These are phyloP conservation scores for Cystobasidium onofrii DNA, from an alignment of 768 basidiomycete species.

Conservation along the genomic window DNA sequence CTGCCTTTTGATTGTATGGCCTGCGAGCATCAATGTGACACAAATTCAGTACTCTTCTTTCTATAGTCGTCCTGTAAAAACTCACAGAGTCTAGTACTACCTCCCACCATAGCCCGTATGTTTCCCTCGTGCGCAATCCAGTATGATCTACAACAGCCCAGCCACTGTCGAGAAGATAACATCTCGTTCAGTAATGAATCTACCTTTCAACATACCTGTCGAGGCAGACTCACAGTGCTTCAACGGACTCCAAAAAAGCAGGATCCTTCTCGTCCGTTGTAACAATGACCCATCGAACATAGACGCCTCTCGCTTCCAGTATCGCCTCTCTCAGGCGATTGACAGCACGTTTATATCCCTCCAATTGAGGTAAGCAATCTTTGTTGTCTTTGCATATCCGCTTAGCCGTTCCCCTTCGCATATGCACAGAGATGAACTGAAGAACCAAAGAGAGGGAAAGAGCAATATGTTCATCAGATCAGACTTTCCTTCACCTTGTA, in stretches of 20 bases:
- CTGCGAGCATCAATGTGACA: too few species aligned
- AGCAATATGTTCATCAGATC: not conserved
- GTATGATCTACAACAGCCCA: slow-evolving; percentile 37
- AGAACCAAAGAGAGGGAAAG: not conserved
- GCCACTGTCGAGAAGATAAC: slow-evolving; percentile 23
- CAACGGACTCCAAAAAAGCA: slow-evolving; percentile 29
- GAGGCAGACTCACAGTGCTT: slow-evolving; percentile 3
- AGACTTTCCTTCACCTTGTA: too few species aligned
- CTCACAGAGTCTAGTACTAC: slow-evolving; percentile 17
- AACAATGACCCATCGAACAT: slow-evolving; percentile 30
- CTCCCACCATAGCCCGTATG: slow-evolving; percentile 35
- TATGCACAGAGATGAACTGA: slow-evolving; percentile 22
- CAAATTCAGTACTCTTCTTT: too few species aligned
- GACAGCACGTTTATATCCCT: slow-evolving; percentile 16
- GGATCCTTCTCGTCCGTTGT: slow-evolving; percentile 30
- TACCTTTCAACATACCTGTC: not conserved
- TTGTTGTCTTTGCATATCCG: slow-evolving; percentile 37
- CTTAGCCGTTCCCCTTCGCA: slow-evolving; percentile 16
- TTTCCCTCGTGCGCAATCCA: slow-evolving; percentile 24
- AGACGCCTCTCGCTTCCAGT: slow-evolving; percentile 20
- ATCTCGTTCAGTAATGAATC: too few species aligned
- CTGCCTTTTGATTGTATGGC: slow-evolving; percentile 60
- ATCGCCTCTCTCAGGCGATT: slow-evolving; percentile 6
- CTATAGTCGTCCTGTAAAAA: not conserved
- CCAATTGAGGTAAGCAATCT: slow-evolving; percentile 18